These are phyloP conservation scores for Apiospora pterosperma DNA, from an alignment of 2,329 filamentous ascomycete genomes.

Conservation along the genomic window DNA sequence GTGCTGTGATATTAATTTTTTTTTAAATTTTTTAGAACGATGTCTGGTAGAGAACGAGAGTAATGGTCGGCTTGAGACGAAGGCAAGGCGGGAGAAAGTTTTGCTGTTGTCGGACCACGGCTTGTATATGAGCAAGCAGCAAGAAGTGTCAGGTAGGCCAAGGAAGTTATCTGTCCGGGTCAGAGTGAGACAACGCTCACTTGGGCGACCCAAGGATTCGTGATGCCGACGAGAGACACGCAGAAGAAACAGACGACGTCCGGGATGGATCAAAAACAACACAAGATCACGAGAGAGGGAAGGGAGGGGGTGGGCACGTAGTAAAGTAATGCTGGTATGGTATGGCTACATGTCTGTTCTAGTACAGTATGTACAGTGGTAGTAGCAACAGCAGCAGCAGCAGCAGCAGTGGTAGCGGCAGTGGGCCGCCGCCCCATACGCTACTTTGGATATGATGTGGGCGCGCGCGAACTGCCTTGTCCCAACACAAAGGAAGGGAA, in stretches of 20 bases:
- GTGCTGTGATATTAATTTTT: conserved; percentile 18
- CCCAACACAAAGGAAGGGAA: conserved; percentile 1
- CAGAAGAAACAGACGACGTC: conserved; percentile 15
- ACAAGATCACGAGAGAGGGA: conserved; percentile 28
- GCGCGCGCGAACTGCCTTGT: conserved; percentile 1
- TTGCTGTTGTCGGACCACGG: conserved; percentile 16
- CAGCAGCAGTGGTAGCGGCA: neutral
- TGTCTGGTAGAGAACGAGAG: conserved; percentile 22
- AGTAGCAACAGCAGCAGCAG: conserved; percentile 8
- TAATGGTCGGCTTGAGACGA: conserved; percentile 22
- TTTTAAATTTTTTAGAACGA: too few species aligned
- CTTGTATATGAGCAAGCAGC: conserved; percentile 26
- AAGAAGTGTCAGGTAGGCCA: conserved; percentile 15
- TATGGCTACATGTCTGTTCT: conserved; percentile 11
- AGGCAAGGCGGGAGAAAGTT: conserved; percentile 13
- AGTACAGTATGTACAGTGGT: conserved; percentile 14
- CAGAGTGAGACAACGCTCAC: conserved; percentile 31
- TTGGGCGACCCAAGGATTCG: conserved; percentile 20
- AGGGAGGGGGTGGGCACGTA: conserved; percentile 30
- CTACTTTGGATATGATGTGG: neutral
- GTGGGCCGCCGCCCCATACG: conserved; percentile 1
- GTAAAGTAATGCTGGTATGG: conserved; percentile 25
- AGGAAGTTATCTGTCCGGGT: conserved; percentile 16
- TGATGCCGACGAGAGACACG: conserved; percentile 26
- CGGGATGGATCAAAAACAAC: conserved; percentile 29